Evolutionary conservation across 2,329 filamentous ascomycete species (phyloP).

Genomic region (Penicillium frequentans): DNA sequence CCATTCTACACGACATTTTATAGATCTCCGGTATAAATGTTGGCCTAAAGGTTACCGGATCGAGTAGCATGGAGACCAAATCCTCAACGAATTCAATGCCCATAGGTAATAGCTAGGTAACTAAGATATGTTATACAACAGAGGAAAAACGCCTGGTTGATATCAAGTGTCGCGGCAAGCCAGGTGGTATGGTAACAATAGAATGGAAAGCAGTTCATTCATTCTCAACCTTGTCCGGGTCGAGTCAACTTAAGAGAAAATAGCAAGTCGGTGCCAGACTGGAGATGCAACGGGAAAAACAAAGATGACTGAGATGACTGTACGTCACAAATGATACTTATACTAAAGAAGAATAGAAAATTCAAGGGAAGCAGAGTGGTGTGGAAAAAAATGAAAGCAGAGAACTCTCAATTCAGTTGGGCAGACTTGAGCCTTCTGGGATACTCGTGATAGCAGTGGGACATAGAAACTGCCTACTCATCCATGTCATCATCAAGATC

Average conservation of each 20-base stretch:
- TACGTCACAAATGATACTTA: conserved; percentile 15
- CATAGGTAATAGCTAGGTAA: background rate
- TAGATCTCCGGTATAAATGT: background rate
- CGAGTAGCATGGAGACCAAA: background rate
- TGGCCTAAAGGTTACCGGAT: background rate
- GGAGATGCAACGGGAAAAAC: conserved; percentile 4
- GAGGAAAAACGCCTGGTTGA: background rate
- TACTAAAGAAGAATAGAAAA: conserved; percentile 8
- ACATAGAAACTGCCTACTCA: conserved; percentile 22
- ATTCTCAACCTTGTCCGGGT: background rate
- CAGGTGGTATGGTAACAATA: background rate
- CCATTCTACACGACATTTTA: background rate
- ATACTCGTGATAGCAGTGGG: background rate
- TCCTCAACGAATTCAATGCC: background rate
- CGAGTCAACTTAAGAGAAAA: conserved; percentile 1
- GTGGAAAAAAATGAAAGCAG: background rate
- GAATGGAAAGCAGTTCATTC: conserved; percentile 1
- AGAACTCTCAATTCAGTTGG: background rate
- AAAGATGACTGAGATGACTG: conserved; percentile 3
- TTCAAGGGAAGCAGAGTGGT: background rate
- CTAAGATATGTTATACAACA: background rate
- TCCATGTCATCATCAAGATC: conserved; percentile 67
- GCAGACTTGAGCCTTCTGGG: background rate
- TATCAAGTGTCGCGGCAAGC: background rate
- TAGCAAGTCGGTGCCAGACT: conserved; percentile 6